Evolutionary conservation across 2,329 filamentous ascomycete species (phyloP).

Genomic region (Trichocomaceae sp.): DNA sequence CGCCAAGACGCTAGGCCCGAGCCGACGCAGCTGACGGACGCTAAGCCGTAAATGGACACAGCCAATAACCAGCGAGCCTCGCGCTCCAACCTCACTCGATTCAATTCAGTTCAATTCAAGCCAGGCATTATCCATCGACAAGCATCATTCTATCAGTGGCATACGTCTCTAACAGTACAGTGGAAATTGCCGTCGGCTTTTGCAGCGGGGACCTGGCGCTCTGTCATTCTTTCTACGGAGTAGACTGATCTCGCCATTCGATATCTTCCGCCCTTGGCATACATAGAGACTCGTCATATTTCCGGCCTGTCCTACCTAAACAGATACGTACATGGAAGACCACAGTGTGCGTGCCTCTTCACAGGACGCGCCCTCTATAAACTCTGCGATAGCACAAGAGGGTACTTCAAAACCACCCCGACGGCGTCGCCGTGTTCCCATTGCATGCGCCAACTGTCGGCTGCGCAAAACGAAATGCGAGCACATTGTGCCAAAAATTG

Average conservation of each 20-base stretch:
- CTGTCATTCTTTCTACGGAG: neutral
- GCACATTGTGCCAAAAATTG: conserved; percentile 13
- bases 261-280: neutral
- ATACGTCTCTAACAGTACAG: neutral
- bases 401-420: conserved; percentile 7
- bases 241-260: neutral
- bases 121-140: neutral
- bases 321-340: conserved; percentile 5
- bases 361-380: conserved; percentile 3
- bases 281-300: neutral
- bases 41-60: neutral
- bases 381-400: neutral
- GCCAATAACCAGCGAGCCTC: neutral
- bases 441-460: conserved; percentile 12
- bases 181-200: neutral
- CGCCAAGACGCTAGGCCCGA: neutral
- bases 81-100: neutral
- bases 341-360: conserved; percentile 3
- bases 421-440: conserved; percentile 12
- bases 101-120: neutral
- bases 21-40: neutral
- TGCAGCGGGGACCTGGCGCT: neutral
- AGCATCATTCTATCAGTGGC: neutral
- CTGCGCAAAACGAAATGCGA: conserved; percentile 15
- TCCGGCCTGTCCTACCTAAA: neutral